phyloP scores from a whole-genome alignment of 345 rosid species.

The Eucalyptus tenuipes region DNA sequence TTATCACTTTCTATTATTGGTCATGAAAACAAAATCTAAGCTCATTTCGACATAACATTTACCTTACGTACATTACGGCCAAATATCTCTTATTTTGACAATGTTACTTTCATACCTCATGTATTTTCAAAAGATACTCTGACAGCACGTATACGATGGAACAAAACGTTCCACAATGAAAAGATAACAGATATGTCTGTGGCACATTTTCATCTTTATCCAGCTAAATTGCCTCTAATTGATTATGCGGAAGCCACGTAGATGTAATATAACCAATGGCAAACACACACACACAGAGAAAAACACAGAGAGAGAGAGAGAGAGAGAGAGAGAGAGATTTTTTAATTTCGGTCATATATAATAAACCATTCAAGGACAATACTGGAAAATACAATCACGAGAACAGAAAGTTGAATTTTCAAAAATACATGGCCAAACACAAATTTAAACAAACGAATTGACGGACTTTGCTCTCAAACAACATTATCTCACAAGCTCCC shows the following conservation, averaged over 20 bases:
- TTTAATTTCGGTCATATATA: not conserved
- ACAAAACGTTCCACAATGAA: not conserved
- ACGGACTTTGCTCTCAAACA: not conserved
- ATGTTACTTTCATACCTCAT: not conserved
- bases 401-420: not conserved
- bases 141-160: not conserved
- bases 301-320: too few relatives aligned
- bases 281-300: fast-evolving
- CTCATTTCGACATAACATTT: not conserved
- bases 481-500: not conserved
- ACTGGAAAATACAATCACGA: not conserved
- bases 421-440: not conserved
- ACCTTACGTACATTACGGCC: fast-evolving
- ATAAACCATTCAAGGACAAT: not conserved
- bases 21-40: not conserved
- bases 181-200: not conserved
- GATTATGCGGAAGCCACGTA: not conserved
- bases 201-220: not conserved
- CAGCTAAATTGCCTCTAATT: not conserved
- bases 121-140: not conserved
- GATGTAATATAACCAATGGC: not conserved
- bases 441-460: not conserved
- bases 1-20: not conserved
- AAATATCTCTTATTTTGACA: not conserved
- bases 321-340: not conserved